Evolutionary conservation across 805 yeast species (phyloP), one percentile per base, ranked within the genome.

Genomic region (Saccharomycopsis guyanensis): DNA sequence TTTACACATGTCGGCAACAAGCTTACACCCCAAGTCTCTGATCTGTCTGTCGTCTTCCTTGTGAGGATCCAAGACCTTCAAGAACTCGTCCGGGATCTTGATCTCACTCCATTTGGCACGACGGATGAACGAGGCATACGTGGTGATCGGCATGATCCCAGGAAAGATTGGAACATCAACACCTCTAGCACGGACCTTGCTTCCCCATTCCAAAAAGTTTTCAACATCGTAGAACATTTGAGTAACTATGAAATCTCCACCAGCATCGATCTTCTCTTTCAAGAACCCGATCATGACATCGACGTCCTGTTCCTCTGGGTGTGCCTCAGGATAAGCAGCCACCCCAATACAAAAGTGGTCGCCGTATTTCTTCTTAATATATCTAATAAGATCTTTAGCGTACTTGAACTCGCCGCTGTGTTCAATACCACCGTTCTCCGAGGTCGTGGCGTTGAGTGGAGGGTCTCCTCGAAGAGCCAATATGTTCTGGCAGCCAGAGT

Each of bases 111-210:
- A 93, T 45, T 79, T 79, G 16, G 96, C 96, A 62, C 98, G 78
- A 69, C 98, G 82, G 53, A 88, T 64, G 62, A 93, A 93, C 3
- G 96, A 79, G 22, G 94, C 84, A 65, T 91, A 89, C 2, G 96
- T 86, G n/a, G 95, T 80, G 49, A 93, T 89, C 19, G 98, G 98
- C 98, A 93, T 93, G 64, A 93, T 88, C 12, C 98, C 98, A 1
- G 98, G 98, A 50, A 93, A 82, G 54, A 93, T 85, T 24, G 97
- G 97, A 34, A 71, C 70, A 53, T 93, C 75, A 35, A 45, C 43
- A 19, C 96, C 97, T 19, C 69, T 68, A 19, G 71, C 78, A 55
- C 91, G 75, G 46, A 91, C 74, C 50, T 69, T 65, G 16, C 70
- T 62, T 57, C 93, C 86, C 98, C 98, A 93, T 10, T 64, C 57